Evolutionary conservation across 495 filamentous ascomycete species (phyloP).

Genomic region (Penicillium roqueforti): DNA sequence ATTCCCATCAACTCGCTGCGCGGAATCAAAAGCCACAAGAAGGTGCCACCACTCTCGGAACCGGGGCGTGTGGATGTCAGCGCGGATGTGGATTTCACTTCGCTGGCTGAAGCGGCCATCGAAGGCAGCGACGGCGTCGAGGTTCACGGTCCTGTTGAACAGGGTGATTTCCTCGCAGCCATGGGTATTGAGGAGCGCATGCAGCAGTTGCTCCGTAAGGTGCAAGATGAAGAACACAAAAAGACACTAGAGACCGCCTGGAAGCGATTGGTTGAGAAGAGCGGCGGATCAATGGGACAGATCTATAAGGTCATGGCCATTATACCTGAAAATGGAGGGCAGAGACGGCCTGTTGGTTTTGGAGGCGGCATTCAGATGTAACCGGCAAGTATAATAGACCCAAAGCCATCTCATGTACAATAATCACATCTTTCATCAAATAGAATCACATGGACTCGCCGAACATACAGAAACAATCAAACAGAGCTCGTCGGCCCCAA

Average conservation of each 20-base stretch:
- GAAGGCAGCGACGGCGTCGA: constrained; percentile 72
- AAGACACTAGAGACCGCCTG: constrained; percentile 68
- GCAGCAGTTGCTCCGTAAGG: constrained; percentile 55
- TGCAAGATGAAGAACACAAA: constrained; percentile 48
- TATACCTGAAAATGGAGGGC: constrained; percentile 72
- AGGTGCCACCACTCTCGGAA: constrained; percentile 67
- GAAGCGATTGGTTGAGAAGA: constrained; percentile 72
- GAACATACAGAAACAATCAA: neutral
- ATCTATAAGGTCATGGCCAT: constrained; percentile 92
- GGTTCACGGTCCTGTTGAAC: constrained; percentile 88
- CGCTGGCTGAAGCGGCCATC: constrained; percentile 75
- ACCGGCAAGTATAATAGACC: neutral
- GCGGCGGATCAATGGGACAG: constrained; percentile 81
- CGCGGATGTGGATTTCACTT: constrained; percentile 88
- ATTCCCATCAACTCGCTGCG: constrained; percentile 84
- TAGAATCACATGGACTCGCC: neutral
- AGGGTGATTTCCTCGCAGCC: constrained; percentile 68
- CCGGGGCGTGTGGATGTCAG: constrained; percentile 82
- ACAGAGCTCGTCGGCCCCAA: neutral
- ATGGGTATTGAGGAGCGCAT: constrained; percentile 83
- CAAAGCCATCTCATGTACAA: neutral
- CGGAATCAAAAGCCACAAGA: constrained; percentile 71
- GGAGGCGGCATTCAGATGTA: constrained; percentile 61
- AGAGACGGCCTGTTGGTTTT: constrained; percentile 81
- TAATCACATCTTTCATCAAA: neutral